These are phyloP conservation scores for Starmerella potacharoeniae DNA, from an alignment of 805 yeast species.

Conservation along the genomic window DNA sequence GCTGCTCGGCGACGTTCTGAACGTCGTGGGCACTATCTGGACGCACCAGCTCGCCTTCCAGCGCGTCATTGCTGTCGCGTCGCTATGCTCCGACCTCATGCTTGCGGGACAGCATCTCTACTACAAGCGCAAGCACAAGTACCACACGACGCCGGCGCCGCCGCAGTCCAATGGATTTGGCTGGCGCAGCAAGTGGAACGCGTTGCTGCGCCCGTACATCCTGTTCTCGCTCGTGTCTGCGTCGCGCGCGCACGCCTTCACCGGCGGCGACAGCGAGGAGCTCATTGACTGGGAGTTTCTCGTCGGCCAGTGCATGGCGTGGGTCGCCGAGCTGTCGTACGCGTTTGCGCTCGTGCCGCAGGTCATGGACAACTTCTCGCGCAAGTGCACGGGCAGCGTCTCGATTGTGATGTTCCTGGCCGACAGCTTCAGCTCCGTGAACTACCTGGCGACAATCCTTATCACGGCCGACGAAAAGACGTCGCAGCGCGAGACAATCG, in stretches of 20 bases:
- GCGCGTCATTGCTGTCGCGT: constrained; percentile 22
- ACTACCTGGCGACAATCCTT: constrained; percentile 24
- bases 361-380: constrained; percentile 30
- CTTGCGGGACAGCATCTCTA: constrained; percentile 24
- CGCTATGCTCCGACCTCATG: constrained; percentile 21
- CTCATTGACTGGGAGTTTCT: constrained; percentile 16
- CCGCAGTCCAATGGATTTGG: neutral
- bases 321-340: constrained; percentile 24
- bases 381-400: constrained; percentile 34
- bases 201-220: constrained; percentile 16
- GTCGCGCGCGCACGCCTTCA: constrained; percentile 7
- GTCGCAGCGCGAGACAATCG: constrained; percentile 13
- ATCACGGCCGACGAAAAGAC: constrained; percentile 20
- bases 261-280: constrained; percentile 1
- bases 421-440: constrained; percentile 23
- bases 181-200: constrained; percentile 9
- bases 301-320: constrained; percentile 22
- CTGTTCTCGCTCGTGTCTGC: constrained; percentile 17
- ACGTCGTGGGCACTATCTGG: constrained; percentile 26
- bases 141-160: constrained; percentile 4
- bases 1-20: constrained; percentile 27
- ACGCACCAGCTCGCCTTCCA: constrained; percentile 27
- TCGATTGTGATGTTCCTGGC: constrained; percentile 25
- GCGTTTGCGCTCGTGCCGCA: constrained; percentile 32
- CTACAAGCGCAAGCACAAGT: constrained; percentile 18